These are phyloP conservation scores for Osmanthus fragrans DNA, from an alignment of 257 asterid species.

Conservation along the genomic window DNA sequence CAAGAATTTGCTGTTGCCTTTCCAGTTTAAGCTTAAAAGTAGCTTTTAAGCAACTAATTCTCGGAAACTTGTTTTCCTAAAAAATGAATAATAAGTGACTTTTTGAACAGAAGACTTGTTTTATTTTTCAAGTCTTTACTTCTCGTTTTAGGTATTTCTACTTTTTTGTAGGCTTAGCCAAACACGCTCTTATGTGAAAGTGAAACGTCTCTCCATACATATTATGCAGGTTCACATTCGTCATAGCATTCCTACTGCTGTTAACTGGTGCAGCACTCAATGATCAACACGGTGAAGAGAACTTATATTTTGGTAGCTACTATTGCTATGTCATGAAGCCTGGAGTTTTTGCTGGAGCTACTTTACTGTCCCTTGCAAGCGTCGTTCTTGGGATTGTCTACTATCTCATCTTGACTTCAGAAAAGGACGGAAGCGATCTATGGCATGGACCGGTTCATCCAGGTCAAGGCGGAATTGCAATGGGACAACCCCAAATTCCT, in stretches of 20 bases:
- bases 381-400: conserved; percentile 68
- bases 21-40: background rate
- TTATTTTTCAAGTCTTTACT: background rate
- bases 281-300: conserved; percentile 80
- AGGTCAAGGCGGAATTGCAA: conserved; percentile 64
- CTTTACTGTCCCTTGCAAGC: conserved; percentile 67
- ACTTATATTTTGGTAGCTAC: conserved; percentile 60
- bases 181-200: background rate
- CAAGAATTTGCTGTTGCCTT: background rate
- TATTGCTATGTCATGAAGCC: conserved; percentile 79
- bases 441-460: conserved; percentile 45
- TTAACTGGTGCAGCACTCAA: conserved; percentile 94
- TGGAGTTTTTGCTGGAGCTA: conserved; percentile 91
- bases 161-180: background rate
- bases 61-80: background rate
- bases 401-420: conserved; percentile 47
- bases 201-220: background rate
- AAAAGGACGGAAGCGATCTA: conserved; percentile 41
- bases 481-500: conserved; percentile 86
- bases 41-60: background rate
- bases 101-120: background rate
- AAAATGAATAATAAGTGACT: too few species aligned
- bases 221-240: conserved; percentile 79
- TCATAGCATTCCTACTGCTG: conserved; percentile 75
- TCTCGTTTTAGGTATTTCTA: background rate